These are phyloP conservation scores for Asparagopsis taxiformis DNA, from an alignment of 31 red algal genomes.

Conservation along the genomic window DNA sequence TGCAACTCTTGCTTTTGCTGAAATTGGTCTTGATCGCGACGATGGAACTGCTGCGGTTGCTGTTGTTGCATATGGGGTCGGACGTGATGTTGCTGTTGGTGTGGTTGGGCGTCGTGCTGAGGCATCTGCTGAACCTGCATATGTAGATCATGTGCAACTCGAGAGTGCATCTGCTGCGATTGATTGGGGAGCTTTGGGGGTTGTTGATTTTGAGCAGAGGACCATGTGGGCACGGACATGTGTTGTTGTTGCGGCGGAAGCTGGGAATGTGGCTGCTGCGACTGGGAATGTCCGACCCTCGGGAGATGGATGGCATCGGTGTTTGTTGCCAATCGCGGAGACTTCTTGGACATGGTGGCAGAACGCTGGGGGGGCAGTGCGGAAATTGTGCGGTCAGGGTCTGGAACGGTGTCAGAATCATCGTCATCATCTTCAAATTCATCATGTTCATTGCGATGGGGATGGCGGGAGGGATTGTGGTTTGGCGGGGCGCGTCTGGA, in stretches of 20 bases:
- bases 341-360: too few relatives aligned
- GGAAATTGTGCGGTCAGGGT: too few relatives aligned
- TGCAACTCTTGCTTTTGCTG: neutral
- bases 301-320: too few relatives aligned
- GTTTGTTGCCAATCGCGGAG: too few relatives aligned
- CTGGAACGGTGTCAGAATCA: too few relatives aligned
- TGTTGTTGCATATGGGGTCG: neutral
- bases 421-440: too few relatives aligned
- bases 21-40: neutral
- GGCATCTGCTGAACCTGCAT: neutral
- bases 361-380: too few relatives aligned
- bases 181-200: too few relatives aligned
- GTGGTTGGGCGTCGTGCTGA: neutral
- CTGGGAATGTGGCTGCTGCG: neutral
- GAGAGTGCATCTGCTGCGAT: too few relatives aligned
- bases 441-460: neutral
- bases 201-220: too few relatives aligned
- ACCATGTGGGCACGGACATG: too few relatives aligned
- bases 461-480: neutral
- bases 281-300: too few relatives aligned
- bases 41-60: slow-evolving; percentile 6
- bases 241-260: neutral
- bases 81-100: neutral
- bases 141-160: neutral
- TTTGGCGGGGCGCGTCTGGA: slow-evolving; percentile 6